Evolutionary conservation across 228 moss, liverwort and hornwort genomes (phyloP).

Genomic region (Sphagnum magellanicum): DNA sequence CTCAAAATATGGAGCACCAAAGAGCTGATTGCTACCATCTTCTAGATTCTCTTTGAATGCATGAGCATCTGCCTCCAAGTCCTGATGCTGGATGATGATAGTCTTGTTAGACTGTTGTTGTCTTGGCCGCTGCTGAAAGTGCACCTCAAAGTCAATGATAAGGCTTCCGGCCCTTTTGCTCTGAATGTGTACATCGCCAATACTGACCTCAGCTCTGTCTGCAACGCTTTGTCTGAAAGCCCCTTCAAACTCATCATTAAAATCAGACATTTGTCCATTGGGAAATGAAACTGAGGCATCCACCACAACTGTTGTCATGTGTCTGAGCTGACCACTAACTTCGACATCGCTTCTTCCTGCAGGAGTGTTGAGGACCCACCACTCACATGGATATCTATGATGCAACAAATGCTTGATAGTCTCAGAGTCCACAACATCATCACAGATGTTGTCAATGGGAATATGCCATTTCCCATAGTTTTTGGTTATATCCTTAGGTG

Average conservation of each 20-base stretch:
- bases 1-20: slow-evolving; percentile 76
- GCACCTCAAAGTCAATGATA: slow-evolving; percentile 84
- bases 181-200: slow-evolving; percentile 61
- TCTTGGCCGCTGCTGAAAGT: slow-evolving; percentile 53
- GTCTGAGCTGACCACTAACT: slow-evolving; percentile 23
- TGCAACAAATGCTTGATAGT: slow-evolving; percentile 82
- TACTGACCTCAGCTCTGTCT: slow-evolving; percentile 68
- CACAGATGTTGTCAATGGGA: slow-evolving; percentile 64
- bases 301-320: slow-evolving; percentile 40
- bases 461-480: slow-evolving; percentile 91
- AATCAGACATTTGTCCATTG: slow-evolving; percentile 74
- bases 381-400: slow-evolving; percentile 78
- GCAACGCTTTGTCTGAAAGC: slow-evolving; percentile 88
- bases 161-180: slow-evolving; percentile 86
- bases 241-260: slow-evolving; percentile 80
- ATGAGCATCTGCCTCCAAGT: slow-evolving; percentile 78
- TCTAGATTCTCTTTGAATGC: slow-evolving; percentile 90
- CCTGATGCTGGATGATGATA: slow-evolving; percentile 48
- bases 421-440: slow-evolving; percentile 87
- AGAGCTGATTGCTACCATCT: slow-evolving; percentile 68
- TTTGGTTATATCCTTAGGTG: slow-evolving; percentile 70
- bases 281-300: slow-evolving; percentile 89
- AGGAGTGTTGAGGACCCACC: slow-evolving; percentile 89
- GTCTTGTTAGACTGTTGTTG: slow-evolving; percentile 64
- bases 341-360: slow-evolving; percentile 52